Conservation (phyloP, 768 basidiomycete genomes). For the Trametes villosa region DNA sequence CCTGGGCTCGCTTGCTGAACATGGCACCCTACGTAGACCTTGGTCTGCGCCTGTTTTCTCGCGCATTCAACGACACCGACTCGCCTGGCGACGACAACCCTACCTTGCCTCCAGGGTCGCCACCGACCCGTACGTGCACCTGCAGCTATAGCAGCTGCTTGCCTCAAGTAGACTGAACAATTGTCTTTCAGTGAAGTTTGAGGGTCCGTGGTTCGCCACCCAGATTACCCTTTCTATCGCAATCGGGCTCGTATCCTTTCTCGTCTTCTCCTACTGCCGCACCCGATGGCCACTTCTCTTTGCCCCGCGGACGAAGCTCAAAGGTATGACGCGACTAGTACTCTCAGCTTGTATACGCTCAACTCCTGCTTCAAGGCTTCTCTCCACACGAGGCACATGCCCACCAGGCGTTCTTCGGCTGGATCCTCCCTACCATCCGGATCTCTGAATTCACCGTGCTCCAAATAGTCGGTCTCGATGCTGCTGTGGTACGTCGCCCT, state of each 20-base stretch:
- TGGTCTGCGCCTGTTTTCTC: slow-evolving; percentile 7
- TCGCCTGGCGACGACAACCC: slow-evolving; percentile 15
- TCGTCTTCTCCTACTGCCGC: slow-evolving; percentile 88
- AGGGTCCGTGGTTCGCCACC: slow-evolving; percentile 95
- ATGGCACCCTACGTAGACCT: slow-evolving; percentile 8
- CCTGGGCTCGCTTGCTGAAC: neutral
- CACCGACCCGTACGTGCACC: slow-evolving; percentile 60
- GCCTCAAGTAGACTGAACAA: neutral
- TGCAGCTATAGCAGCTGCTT: slow-evolving; percentile 5
- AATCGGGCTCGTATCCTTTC: slow-evolving; percentile 80
- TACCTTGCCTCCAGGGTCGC: slow-evolving; percentile 57
- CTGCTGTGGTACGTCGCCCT: slow-evolving; percentile 79
- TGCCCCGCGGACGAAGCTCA: slow-evolving; percentile 92
- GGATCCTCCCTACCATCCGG: slow-evolving; percentile 91
- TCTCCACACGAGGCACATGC: slow-evolving; percentile 93
- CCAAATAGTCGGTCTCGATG: slow-evolving; percentile 96
- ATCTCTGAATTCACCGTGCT: slow-evolving; percentile 93
- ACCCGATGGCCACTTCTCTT: slow-evolving; percentile 89
- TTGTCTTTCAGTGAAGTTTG: slow-evolving; percentile 63
- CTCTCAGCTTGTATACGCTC: too few species aligned
- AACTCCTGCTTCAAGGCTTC: slow-evolving; percentile 58
- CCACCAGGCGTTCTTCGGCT: slow-evolving; percentile 88
- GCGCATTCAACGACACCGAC: slow-evolving; percentile 7
- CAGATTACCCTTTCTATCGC: slow-evolving; percentile 78
- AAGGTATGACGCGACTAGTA: slow-evolving; percentile 58